Base-by-base conservation (phyloP, 331 rosid species). In the Quercus phellos region DNA sequence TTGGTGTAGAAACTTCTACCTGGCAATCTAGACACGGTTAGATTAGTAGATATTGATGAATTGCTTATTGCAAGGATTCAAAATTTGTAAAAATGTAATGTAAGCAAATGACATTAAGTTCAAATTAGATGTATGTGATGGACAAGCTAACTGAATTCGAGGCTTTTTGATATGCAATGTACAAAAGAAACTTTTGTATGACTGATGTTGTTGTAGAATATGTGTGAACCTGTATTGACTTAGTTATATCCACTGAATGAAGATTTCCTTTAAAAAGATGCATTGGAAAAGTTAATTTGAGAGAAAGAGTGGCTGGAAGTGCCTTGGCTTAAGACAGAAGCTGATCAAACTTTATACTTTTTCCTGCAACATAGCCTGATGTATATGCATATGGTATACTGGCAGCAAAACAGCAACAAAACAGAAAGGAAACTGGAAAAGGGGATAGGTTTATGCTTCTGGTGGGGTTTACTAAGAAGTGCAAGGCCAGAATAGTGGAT, bases 1-100 rank as follows among this genome's bases (percentile, higher is more conserved):
- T 51, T 78, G 64, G 53, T 29, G 55, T 72, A 83, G 73, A 55
- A 55, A 8, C 21, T 53, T 18, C 27, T n/a, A 46, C 51, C 38
- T 38, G 34, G 83, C 60, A 55, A 51, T 80, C 76, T 76, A 42
- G 58, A 8, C 58, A 55, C 27, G 68, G 68, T 34, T 76, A 59
- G 38, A 54, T 72, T 66, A 38, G 17, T 46, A 66, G 54, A 70
- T 69, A 34, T 73, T 58, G 61, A 72, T 16, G 76, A 50, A 81
- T 69, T 67, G 73, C 76, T 80, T 17, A 26, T 42, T 59, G 79
- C 63, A 26, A 64, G 18, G 50, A 71, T 63, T 74, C 24, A 32
- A 9, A 9, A 58, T 51, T 18, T 32, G 51, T 34, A 66, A 55
- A 68, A 58, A 73, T 84, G 80, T 84, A 80, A 60, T 84, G 83